Conservation (phyloP, 2,329 filamentous ascomycete species). For the Grosmannia huntii region DNA sequence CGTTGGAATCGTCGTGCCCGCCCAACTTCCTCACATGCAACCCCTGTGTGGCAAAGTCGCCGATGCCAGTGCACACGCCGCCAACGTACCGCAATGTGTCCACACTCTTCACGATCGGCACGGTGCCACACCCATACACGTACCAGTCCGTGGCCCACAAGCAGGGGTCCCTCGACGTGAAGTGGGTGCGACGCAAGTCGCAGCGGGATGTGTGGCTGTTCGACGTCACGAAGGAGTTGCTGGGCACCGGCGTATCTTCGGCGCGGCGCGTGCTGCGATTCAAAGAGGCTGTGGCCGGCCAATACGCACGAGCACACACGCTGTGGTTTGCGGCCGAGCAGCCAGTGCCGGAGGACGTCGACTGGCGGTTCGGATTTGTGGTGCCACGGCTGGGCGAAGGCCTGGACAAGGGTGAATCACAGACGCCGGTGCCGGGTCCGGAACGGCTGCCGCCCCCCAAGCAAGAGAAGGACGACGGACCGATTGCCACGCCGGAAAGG, state of each 20-base stretch:
- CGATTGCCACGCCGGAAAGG: constrained; percentile 38
- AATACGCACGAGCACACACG: constrained; percentile 48
- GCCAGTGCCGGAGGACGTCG: constrained; percentile 54
- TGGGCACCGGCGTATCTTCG: constrained; percentile 50
- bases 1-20: constrained; percentile 66
- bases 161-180: constrained; percentile 45
- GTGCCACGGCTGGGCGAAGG: constrained; percentile 44
- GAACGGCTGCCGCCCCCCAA: constrained; percentile 40
- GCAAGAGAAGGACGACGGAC: constrained; percentile 33
- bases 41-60: constrained; percentile 54
- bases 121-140: constrained; percentile 86
- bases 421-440: constrained; percentile 44
- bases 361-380: constrained; percentile 82
- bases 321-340: constrained; percentile 72
- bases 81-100: constrained; percentile 59
- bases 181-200: constrained; percentile 54
- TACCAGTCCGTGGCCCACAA: constrained; percentile 54
- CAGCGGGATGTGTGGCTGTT: constrained; percentile 69
- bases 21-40: constrained; percentile 66
- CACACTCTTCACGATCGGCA: constrained; percentile 66
- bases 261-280: constrained; percentile 57
- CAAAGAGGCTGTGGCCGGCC: constrained; percentile 69
- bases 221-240: constrained; percentile 54
- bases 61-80: constrained; percentile 55
- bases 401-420: constrained; percentile 38